These are phyloP conservation scores for Vigna trinervia DNA, from an alignment of 306 rosid species.

Conservation along the genomic window DNA sequence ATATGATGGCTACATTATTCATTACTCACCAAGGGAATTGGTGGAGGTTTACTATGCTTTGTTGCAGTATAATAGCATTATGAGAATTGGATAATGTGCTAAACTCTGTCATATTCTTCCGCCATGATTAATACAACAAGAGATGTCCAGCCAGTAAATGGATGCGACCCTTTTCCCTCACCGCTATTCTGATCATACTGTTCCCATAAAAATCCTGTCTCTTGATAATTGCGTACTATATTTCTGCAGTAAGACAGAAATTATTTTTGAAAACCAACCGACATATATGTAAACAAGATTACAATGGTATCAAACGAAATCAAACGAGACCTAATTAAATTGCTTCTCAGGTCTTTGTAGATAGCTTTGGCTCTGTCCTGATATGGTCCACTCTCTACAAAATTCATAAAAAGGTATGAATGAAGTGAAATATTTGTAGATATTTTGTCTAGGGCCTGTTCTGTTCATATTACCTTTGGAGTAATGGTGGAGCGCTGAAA, in stretches of 20 bases:
- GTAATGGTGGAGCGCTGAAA: slow-evolving; percentile 89
- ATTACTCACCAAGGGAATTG: not conserved
- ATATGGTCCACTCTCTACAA: slow-evolving; percentile 77
- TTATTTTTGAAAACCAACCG: not conserved
- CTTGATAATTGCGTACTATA: slow-evolving; percentile 67
- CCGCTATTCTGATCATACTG: slow-evolving; percentile 86
- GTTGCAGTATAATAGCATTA: not conserved
- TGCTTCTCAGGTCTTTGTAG: slow-evolving; percentile 74
- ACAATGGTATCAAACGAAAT: slow-evolving; percentile 12
- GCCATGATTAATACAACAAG: slow-evolving; percentile 85
- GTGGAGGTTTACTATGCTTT: not conserved
- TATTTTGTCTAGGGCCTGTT: slow-evolving; percentile 21
- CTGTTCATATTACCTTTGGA: slow-evolving; percentile 62
- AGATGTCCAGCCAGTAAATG: slow-evolving; percentile 95
- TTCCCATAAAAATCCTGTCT: slow-evolving; percentile 87
- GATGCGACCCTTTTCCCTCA: slow-evolving; percentile 85
- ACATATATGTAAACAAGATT: slow-evolving; percentile 14
- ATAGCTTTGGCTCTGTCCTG: slow-evolving; percentile 71
- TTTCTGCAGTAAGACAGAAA: slow-evolving; percentile 43
- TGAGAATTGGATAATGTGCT: slow-evolving; percentile 31
- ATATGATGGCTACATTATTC: not conserved
- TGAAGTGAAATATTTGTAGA: slow-evolving; percentile 29
- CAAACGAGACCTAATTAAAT: slow-evolving; percentile 71
- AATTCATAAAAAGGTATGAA: slow-evolving; percentile 26
- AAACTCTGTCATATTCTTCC: slow-evolving; percentile 64